Base-by-base conservation (phyloP, 345 rosid genomes). In the Salix exigua region DNA sequence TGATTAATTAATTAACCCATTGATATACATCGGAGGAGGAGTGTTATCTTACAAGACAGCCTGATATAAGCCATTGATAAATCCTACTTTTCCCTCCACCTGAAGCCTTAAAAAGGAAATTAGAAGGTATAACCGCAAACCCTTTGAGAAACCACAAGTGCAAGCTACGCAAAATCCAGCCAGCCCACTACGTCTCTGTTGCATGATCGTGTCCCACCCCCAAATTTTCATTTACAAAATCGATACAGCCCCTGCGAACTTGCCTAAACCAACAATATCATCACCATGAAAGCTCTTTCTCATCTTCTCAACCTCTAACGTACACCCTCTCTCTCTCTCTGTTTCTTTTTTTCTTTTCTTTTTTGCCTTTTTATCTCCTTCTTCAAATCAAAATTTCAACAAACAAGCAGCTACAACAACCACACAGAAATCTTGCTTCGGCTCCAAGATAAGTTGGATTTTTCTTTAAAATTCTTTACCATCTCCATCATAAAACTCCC, bases 271-370 rank as follows among this genome's bases (percentile, higher is more conserved):
- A 37, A 68, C 78, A 30, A 30, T 33, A 33, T 33, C 37, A 23
- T 70, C 28, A 5, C 38, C 44, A 31, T 82, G 96, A 91, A 88
- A 92, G 89, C 91, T 82, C 84, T 85, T 61, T 83, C 79, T 77
- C 90, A 83, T 88, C 93, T 85, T 83, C 85, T 19, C 37, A 55
- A 28, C 51, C 35, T 38, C 55, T 51, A 61, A 19, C 58, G 23
- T 6, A 66, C 18, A 40, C 30, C 35, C 60, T 11, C 8, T 3
- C 60, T 23, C 37, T 33, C 7, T 33, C 37, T 6, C 37, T 33
- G 6, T 33, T 4, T 46, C 10, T 6, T 26, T 8, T 23, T 62
- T 48, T 1, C 12, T 74, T 66, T 53, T 1, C 7, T 60, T 46
- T 60, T 58, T 7, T 53, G 14, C 51, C 51, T 48, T 33, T 33